phyloP scores from a whole-genome alignment of 2,329 filamentous ascomycete genomes.

The Clonostachys rosea region DNA sequence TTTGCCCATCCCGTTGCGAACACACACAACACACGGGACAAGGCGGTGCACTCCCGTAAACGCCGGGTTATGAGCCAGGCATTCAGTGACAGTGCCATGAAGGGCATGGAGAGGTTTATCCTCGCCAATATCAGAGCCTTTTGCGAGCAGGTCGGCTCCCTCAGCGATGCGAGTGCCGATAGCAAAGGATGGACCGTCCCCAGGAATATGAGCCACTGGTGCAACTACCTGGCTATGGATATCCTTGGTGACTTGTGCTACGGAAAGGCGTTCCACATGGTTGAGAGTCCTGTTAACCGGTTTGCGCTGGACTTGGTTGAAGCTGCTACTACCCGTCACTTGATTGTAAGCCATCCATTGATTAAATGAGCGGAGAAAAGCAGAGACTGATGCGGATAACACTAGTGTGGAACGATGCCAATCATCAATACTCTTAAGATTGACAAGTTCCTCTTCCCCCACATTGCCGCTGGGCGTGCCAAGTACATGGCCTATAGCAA shows the following conservation, averaged over 20 bases:
- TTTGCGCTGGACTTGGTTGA: constrained; percentile 65
- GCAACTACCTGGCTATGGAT: constrained; percentile 58
- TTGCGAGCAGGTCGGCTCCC: constrained; percentile 49
- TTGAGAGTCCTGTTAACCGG: constrained; percentile 54
- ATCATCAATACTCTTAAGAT: constrained; percentile 61
- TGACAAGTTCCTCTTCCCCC: constrained; percentile 63
- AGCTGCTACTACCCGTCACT: constrained; percentile 62
- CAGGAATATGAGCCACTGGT: constrained; percentile 61
- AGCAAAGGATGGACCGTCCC: constrained; percentile 53
- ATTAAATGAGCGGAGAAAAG: neutral
- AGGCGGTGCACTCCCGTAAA: constrained; percentile 65
- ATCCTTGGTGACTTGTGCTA: constrained; percentile 58
- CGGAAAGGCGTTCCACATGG: constrained; percentile 59
- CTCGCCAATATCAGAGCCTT: constrained; percentile 63
- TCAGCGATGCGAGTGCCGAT: constrained; percentile 30
- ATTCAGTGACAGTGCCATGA: constrained; percentile 62
- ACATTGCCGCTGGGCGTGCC: constrained; percentile 61
- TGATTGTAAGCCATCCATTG: constrained; percentile 48
- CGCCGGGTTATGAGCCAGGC: constrained; percentile 67
- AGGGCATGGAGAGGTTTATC: constrained; percentile 65
- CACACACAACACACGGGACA: constrained; percentile 69
- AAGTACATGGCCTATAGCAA: constrained; percentile 70
- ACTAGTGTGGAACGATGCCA: constrained; percentile 67
- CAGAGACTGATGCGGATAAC: constrained; percentile 4
- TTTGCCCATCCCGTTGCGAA: constrained; percentile 69